Base-by-base conservation (phyloP, 768 basidiomycete species). In the Lactarius vividus region DNA sequence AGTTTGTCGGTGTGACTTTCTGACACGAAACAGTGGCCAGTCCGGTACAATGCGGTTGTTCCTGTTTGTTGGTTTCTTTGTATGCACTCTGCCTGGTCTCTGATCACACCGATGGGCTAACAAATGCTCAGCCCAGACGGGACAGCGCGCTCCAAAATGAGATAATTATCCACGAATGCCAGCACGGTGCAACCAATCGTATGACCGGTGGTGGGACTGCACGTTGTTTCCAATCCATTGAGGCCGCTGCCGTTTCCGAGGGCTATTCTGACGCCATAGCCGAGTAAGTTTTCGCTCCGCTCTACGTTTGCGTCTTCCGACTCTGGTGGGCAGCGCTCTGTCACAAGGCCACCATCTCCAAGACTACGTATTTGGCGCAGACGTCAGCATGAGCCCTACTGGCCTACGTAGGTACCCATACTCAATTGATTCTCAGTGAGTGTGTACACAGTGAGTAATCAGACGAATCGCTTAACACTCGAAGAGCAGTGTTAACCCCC, bases 131-230 rank as follows among this genome's bases (percentile, higher is more conserved):
- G 73, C 84, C 85, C 23, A 75, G 81, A 71, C 82, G 87, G 46
- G 88, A 89, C 60, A 87, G 87, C 33, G 82, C 85, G 18, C 75
- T 88, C 31, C 85, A 87, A 71, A 86, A 86, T 70, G 87, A 87
- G 64, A 81, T 77, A 57, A 75, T 82, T 66, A 75, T 81, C 23
- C 82, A 83, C 65, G 82, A 89, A 73, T 79, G 71, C 58, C 58
- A 75, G 69, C 74, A 78, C 71, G 73, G 74, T 83, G 46, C 46
- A 11, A 23, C 0, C n/a, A 13, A 23, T 23, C 46, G 46, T 13
- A 49, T 49, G 46, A 49, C 82, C 10, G 84, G 84, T n/a, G 82
- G 84, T 44, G 83, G 82, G 31, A 82, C 82, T 29, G 82, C 82
- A 52, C 76, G 84, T 18, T 89, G 88, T 77, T 76, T 88, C 66